Evolutionary conservation across 345 rosid species (phyloP).

Genomic region (Aegle marmelos): DNA sequence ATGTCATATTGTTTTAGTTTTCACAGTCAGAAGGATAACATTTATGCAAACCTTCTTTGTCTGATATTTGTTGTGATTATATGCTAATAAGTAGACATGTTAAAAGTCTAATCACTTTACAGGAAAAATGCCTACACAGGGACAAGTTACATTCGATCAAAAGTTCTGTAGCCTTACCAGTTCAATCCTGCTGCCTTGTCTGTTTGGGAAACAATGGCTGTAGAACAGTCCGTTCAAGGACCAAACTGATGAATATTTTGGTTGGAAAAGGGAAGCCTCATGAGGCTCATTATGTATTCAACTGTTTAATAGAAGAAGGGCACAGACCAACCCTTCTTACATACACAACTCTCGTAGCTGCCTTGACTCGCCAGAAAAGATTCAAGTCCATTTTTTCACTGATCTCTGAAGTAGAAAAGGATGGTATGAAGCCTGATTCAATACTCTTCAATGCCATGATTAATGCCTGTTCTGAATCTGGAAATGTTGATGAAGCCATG

Average conservation of each 20-base stretch:
- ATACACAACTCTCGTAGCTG: slow-evolving; percentile 75
- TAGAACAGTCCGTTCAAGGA: slow-evolving; percentile 73
- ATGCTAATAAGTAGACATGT: neutral
- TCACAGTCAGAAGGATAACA: neutral
- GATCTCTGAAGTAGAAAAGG: slow-evolving; percentile 63
- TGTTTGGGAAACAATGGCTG: slow-evolving; percentile 65
- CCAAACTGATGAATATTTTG: slow-evolving; percentile 76
- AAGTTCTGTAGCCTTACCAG: slow-evolving; percentile 16
- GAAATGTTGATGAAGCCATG: slow-evolving; percentile 76
- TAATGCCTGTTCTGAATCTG: slow-evolving; percentile 84
- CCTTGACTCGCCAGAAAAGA: slow-evolving; percentile 60
- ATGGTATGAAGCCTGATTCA: slow-evolving; percentile 74
- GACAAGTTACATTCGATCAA: slow-evolving; percentile 37
- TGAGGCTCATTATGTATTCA: slow-evolving; percentile 68
- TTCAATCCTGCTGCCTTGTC: slow-evolving; percentile 44
- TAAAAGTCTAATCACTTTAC: slow-evolving; percentile 10
- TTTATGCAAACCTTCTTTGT: neutral
- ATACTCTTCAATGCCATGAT: slow-evolving; percentile 91
- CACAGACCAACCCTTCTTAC: slow-evolving; percentile 83
- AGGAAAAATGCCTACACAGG: slow-evolving; percentile 35
- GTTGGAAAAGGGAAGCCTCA: slow-evolving; percentile 71
- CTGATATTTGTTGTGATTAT: neutral
- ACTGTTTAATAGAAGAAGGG: slow-evolving; percentile 65
- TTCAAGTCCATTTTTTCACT: slow-evolving; percentile 61
- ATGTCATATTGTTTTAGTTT: neutral